Conservation (phyloP, 1,284 basidiomycete species). For the Sphagnurus paluster region DNA sequence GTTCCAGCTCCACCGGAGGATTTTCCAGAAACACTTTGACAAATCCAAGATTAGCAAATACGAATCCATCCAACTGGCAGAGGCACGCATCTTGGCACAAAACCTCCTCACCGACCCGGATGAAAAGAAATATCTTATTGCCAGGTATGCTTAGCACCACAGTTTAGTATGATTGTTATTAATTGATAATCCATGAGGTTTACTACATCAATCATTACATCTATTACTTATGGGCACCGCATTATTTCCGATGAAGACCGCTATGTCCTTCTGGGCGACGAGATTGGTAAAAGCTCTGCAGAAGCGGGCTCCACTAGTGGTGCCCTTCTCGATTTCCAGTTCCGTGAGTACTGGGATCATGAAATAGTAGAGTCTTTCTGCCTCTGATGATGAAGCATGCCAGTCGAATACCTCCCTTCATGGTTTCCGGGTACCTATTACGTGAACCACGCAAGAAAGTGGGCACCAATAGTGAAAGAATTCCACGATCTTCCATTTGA, state of each 20-base stretch:
- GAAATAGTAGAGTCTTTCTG: no score
- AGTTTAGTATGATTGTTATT: no score
- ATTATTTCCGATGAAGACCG: slow-evolving; percentile 1
- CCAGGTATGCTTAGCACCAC: no score
- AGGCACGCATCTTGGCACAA: no score
- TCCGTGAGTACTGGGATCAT: no score
- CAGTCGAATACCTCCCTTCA: background rate
- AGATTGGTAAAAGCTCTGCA: background rate
- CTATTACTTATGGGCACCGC: background rate
- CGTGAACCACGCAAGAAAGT: background rate
- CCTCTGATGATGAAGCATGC: no score
- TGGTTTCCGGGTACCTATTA: slow-evolving; percentile 1
- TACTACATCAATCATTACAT: background rate
- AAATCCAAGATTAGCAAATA: no score
- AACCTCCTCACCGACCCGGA: no score
- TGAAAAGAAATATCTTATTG: no score
- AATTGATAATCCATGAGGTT: background rate
- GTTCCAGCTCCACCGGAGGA: slow-evolving; percentile 18
- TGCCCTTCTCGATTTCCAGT: background rate
- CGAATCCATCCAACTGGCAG: no score
- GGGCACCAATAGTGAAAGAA: no score
- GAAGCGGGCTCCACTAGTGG: background rate
- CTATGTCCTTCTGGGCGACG: background rate
- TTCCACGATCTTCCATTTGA: no score
- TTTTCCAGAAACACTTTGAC: slow-evolving; percentile 18